phyloP scores from a whole-genome alignment of 169 alveolate genomes.

The Cytauxzoon felis region DNA sequence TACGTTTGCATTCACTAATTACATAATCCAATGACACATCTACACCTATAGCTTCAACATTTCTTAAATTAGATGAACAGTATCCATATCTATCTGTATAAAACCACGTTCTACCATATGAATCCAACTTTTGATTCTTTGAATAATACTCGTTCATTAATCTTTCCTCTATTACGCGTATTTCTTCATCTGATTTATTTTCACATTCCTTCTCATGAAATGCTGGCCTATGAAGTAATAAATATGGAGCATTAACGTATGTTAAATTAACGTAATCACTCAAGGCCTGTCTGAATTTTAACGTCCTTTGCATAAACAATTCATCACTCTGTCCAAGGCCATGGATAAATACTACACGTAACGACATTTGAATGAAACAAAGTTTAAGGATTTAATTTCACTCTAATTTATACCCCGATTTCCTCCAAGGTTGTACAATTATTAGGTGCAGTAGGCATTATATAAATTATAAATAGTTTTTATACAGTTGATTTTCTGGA shows the following conservation, averaged over 20 bases:
- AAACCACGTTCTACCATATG: slow-evolving; percentile 57
- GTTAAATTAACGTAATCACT: slow-evolving; percentile 34
- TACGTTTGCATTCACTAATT: slow-evolving; percentile 47
- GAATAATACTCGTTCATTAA: slow-evolving; percentile 26
- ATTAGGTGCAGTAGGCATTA: no score
- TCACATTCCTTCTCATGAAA: slow-evolving; percentile 3
- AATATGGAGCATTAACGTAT: slow-evolving; percentile 49
- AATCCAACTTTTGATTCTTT: slow-evolving; percentile 34
- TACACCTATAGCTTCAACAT: slow-evolving; percentile 23
- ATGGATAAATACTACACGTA: slow-evolving; percentile 48
- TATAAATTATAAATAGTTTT: no score
- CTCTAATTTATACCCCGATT: no score
- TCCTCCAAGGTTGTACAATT: no score
- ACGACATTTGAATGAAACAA: slow-evolving; percentile 3
- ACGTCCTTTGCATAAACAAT: slow-evolving; percentile 13
- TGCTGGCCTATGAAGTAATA: slow-evolving; percentile 27
- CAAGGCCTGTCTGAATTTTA: slow-evolving; percentile 11
- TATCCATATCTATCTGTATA: slow-evolving; percentile 25
- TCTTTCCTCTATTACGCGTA: slow-evolving; percentile 31
- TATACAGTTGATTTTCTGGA: not conserved
- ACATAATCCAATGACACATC: slow-evolving; percentile 53
- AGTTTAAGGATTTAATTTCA: no score
- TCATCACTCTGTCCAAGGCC: slow-evolving; percentile 47
- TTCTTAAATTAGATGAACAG: slow-evolving; percentile 29
- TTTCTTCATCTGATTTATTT: slow-evolving; percentile 39